Evolutionary conservation across 192 early-diverging fungal species (phyloP).

Genomic region (Phlyctochytrium bullatum): DNA sequence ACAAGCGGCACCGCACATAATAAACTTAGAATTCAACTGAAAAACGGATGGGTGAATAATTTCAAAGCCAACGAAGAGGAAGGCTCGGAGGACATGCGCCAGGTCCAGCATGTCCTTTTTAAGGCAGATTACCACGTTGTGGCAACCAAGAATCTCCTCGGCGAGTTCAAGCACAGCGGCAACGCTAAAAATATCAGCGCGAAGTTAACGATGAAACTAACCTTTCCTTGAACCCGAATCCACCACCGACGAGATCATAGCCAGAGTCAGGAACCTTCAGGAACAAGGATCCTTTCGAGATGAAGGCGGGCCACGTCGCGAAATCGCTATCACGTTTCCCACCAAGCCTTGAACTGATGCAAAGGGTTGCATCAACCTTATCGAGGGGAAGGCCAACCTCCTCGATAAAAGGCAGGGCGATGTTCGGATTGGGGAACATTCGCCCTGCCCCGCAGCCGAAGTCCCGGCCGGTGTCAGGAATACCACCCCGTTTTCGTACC

Average conservation of each 20-base stretch:
- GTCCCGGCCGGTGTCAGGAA: slow-evolving; percentile 26
- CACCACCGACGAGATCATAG: background rate
- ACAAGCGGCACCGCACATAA: slow-evolving; percentile 24
- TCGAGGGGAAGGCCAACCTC: background rate
- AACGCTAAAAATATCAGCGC: slow-evolving; percentile 10
- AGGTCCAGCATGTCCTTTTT: slow-evolving; percentile 28
- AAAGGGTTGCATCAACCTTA: background rate
- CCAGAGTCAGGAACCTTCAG: slow-evolving; percentile 14
- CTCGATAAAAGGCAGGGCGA: background rate
- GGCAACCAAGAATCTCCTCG: slow-evolving; percentile 22
- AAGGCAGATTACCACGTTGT: slow-evolving; percentile 24
- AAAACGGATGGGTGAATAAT: slow-evolving; percentile 32
- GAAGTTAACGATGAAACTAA: background rate
- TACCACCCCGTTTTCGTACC: slow-evolving; percentile 33
- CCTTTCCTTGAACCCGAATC: slow-evolving; percentile 29
- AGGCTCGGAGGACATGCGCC: slow-evolving; percentile 18
- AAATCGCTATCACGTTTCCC: background rate
- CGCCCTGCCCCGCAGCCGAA: background rate
- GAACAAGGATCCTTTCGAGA: slow-evolving; percentile 27
- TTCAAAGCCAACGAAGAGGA: slow-evolving; percentile 36
- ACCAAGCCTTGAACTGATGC: background rate
- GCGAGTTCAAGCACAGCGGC: slow-evolving; percentile 33
- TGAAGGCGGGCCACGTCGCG: slow-evolving; percentile 21
- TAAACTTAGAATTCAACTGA: slow-evolving; percentile 13
- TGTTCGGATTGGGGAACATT: background rate